A percentile compares a stretch with the other conserved stretches of the same genome.
These are phyloP conservation scores for Incumbomyces delicatus DNA, from an alignment of 2,329 filamentous ascomycete genomes.

Conservation along the genomic window DNA sequence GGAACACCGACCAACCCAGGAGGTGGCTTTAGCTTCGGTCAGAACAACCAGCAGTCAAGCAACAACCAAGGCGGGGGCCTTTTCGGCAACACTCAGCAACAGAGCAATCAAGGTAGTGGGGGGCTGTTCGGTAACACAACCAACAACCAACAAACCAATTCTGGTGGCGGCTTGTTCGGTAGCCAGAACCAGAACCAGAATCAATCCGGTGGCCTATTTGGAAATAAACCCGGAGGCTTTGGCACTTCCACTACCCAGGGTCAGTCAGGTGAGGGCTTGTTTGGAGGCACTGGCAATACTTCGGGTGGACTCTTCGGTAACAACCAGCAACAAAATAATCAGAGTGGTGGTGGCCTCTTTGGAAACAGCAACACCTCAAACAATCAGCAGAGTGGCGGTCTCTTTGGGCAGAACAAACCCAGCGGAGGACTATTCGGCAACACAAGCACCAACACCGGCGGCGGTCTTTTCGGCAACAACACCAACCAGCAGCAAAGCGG, in stretches of 20 bases:
- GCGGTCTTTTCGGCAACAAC: conserved; percentile 38
- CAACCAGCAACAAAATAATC: conserved; percentile 5
- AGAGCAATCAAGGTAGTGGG: conserved; percentile 29
- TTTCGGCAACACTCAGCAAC: conserved; percentile 25
- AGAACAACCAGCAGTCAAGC: conserved; percentile 32
- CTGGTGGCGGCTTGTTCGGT: conserved; percentile 35
- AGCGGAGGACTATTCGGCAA: conserved; percentile 32
- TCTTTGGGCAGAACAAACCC: conserved; percentile 35
- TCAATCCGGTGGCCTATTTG: conserved; percentile 37
- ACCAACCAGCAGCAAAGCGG: conserved; percentile 12
- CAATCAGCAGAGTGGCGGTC: conserved; percentile 33
- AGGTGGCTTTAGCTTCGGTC: conserved; percentile 28
- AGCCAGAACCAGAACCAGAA: conserved; percentile 24
- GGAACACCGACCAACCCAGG: conserved; percentile 26
- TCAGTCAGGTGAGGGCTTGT: conserved; percentile 36
- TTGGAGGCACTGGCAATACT: conserved; percentile 28
- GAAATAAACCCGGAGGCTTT: conserved; percentile 22
- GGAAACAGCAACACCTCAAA: conserved; percentile 31
- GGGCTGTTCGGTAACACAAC: conserved; percentile 31
- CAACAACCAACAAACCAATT: conserved; percentile 28
- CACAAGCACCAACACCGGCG: conserved; percentile 37
- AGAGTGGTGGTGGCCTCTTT: conserved; percentile 10
- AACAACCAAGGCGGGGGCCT: conserved; percentile 21
- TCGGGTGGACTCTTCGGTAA: conserved; percentile 35
- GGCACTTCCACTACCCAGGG: conserved; percentile 27